phyloP scores from a whole-genome alignment of 2,329 filamentous ascomycete genomes.

The Monosporascus sp. region DNA sequence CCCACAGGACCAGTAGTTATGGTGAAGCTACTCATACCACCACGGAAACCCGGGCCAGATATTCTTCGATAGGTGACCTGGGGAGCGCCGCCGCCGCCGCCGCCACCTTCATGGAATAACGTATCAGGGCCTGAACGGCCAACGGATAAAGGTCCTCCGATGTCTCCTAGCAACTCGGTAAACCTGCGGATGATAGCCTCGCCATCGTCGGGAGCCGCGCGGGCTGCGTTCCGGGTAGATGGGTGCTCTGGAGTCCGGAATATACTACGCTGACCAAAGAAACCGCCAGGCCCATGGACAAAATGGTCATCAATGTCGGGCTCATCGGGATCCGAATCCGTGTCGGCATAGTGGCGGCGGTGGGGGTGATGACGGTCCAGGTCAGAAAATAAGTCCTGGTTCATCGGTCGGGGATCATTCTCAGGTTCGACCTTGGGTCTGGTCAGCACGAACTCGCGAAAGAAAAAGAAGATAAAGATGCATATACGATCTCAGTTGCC shows the following conservation, averaged over 20 bases:
- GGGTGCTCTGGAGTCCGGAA: slow-evolving; percentile 17
- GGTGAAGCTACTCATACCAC: slow-evolving; percentile 44
- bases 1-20: slow-evolving; percentile 37
- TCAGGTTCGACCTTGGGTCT: slow-evolving; percentile 43
- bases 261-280: slow-evolving; percentile 35
- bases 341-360: slow-evolving; percentile 21
- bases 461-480: neutral
- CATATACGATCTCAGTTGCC: slow-evolving; percentile 78
- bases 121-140: slow-evolving; percentile 22
- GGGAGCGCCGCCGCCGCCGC: slow-evolving; percentile 10
- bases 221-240: slow-evolving; percentile 7
- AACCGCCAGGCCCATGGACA: slow-evolving; percentile 33
- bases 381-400: slow-evolving; percentile 29
- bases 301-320: slow-evolving; percentile 52
- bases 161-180: slow-evolving; percentile 27
- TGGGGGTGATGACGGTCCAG: slow-evolving; percentile 11
- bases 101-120: slow-evolving; percentile 13
- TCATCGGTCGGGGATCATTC: slow-evolving; percentile 56
- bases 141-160: slow-evolving; percentile 17
- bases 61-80: slow-evolving; percentile 27
- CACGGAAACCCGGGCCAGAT: slow-evolving; percentile 30
- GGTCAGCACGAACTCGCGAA: slow-evolving; percentile 16
- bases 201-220: slow-evolving; percentile 16
- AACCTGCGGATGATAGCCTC: slow-evolving; percentile 35
- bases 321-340: slow-evolving; percentile 54